A percentile compares a stretch with the other conserved stretches of the same genome.
Conservation (phyloP, 768 basidiomycete genomes). For the Suillus placidus region DNA sequence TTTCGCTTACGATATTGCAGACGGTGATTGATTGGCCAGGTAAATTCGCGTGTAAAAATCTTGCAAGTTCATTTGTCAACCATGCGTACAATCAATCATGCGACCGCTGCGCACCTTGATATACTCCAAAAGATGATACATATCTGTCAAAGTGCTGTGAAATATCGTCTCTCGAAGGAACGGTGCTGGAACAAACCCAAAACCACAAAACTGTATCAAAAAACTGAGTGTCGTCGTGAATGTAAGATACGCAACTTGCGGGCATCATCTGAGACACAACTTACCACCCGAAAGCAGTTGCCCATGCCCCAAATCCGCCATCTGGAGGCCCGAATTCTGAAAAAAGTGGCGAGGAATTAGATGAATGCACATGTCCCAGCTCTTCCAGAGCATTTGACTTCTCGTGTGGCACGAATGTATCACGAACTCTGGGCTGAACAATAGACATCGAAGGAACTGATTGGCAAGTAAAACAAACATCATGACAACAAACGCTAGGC, state of each 20-base stretch:
- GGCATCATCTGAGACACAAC: background rate
- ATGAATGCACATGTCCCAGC: background rate
- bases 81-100: background rate
- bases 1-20: slow-evolving; percentile 31
- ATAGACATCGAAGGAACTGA: background rate
- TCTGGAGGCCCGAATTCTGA: slow-evolving; percentile 5
- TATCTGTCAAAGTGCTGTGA: slow-evolving; percentile 19
- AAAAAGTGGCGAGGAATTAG: background rate
- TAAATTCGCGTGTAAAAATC: slow-evolving; percentile 37
- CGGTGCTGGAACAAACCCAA: slow-evolving; percentile 19
- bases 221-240: slow-evolving; percentile 15
- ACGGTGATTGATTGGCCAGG: slow-evolving; percentile 29
- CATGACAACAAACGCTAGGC: background rate
- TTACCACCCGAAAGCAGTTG: slow-evolving; percentile 16
- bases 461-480: background rate
- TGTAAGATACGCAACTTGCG: background rate
- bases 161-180: background rate
- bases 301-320: slow-evolving; percentile 18
- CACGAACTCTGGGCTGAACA: background rate
- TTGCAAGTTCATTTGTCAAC: slow-evolving; percentile 16
- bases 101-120: slow-evolving; percentile 25
- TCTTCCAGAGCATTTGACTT: background rate
- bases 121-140: slow-evolving; percentile 35
- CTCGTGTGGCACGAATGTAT: background rate
- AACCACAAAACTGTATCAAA: slow-evolving; percentile 32